phyloP scores from a whole-genome alignment of 2,329 filamentous ascomycete species.

The Pseudopyrenochaeta lycopersici region DNA sequence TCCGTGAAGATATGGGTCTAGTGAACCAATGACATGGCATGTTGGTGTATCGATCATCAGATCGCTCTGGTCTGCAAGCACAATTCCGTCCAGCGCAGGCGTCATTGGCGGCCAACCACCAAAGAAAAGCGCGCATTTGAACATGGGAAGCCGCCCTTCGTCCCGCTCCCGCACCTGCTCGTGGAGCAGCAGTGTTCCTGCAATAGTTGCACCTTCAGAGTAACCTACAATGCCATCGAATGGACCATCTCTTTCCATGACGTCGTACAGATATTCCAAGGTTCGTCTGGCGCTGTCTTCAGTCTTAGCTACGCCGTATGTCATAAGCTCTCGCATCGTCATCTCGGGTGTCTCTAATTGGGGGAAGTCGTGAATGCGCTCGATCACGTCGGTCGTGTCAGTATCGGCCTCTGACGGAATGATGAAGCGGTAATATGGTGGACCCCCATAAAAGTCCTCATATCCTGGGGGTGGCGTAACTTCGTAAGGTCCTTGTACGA shows the following conservation, averaged over 20 bases:
- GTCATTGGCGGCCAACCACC: conserved; percentile 56
- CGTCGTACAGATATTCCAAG: conserved; percentile 27
- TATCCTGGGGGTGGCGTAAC: conserved; percentile 32
- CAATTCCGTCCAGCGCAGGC: conserved; percentile 36
- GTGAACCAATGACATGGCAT: conserved; percentile 49
- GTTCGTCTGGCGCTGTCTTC: conserved; percentile 29
- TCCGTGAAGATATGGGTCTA: conserved; percentile 68
- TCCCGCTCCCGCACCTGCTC: conserved; percentile 28
- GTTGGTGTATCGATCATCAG: conserved; percentile 52
- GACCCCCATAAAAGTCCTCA: conserved; percentile 39
- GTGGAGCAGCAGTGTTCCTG: conserved; percentile 51
- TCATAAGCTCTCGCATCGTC: conserved; percentile 62
- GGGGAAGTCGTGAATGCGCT: conserved; percentile 64
- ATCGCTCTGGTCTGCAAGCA: conserved; percentile 54
- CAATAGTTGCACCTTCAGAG: conserved; percentile 67
- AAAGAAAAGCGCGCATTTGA: conserved; percentile 61
- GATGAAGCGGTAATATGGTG: conserved; percentile 37
- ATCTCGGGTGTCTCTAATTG: conserved; percentile 63
- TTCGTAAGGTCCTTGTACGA: conserved; percentile 36
- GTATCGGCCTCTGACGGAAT: conserved; percentile 24
- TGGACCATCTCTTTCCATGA: conserved; percentile 33
- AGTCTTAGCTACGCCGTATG: conserved; percentile 48
- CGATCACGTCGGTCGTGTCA: conserved; percentile 34
- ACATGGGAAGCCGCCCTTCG: conserved; percentile 28
- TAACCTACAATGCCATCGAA: conserved; percentile 68